Evolutionary conservation across 345 rosid genomes (phyloP).

Genomic region (Corchorus olitorius): DNA sequence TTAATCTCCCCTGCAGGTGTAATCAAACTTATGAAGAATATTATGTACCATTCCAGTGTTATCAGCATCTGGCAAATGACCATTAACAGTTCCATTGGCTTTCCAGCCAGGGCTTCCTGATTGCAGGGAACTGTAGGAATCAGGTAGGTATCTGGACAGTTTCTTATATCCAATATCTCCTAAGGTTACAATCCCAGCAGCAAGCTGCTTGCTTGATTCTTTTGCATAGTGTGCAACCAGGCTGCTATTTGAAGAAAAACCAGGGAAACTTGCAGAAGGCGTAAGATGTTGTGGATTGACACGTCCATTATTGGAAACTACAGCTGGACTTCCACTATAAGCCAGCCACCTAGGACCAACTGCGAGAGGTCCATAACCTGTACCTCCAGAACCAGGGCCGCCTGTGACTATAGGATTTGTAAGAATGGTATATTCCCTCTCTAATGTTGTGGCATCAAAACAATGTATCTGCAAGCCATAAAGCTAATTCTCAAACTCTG

Average conservation of each 20-base stretch:
- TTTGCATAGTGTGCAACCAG: constrained; percentile 75
- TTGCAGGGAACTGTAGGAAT: constrained; percentile 48
- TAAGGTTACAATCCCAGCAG: constrained; percentile 79
- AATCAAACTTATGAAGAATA: constrained; percentile 11
- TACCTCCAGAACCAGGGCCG: constrained; percentile 53
- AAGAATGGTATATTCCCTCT: constrained; percentile 58
- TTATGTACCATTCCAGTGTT: constrained; percentile 80
- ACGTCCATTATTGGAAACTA: constrained; percentile 47
- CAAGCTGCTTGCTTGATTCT: constrained; percentile 91
- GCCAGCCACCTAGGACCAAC: constrained; percentile 98
- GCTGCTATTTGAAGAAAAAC: constrained; percentile 53
- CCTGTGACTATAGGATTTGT: constrained; percentile 62
- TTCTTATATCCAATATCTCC: constrained; percentile 85
- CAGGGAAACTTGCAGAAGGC: constrained; percentile 53
- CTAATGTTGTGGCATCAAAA: constrained; percentile 64
- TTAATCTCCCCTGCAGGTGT: background rate
- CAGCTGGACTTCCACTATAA: constrained; percentile 76
- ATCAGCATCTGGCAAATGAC: constrained; percentile 63
- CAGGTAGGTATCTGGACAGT: constrained; percentile 68
- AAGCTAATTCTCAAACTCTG: constrained; percentile 17
- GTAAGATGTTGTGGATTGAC: constrained; percentile 68
- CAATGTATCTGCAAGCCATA: constrained; percentile 77
- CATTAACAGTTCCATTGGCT: constrained; percentile 53
- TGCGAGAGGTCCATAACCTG: constrained; percentile 93
- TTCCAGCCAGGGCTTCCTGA: constrained; percentile 56